Evolutionary conservation across 805 yeast species (phyloP).

Genomic region (Candida pini): DNA sequence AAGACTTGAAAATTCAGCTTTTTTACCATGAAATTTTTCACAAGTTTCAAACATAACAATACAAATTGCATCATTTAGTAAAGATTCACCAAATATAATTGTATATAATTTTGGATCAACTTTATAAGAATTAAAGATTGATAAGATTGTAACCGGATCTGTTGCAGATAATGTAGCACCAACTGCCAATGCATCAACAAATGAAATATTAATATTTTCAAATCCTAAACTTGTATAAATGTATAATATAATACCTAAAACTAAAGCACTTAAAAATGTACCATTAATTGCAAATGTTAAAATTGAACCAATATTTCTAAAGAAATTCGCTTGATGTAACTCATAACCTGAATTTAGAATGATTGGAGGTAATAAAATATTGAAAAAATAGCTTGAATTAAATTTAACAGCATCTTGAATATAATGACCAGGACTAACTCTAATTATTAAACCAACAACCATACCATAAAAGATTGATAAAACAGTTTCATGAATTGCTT

Average conservation of each 20-base stretch:
- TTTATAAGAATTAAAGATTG: constrained; percentile 94
- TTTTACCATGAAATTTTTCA: constrained; percentile 88
- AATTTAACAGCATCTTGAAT: constrained; percentile 96
- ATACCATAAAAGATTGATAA: constrained; percentile 93
- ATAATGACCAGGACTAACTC: constrained; percentile 92
- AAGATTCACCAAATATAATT: constrained; percentile 93
- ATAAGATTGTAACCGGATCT: constrained; percentile 94
- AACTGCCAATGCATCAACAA: constrained; percentile 95
- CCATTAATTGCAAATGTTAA: constrained; percentile 96
- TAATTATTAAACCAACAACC: constrained; percentile 87
- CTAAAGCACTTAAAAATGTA: constrained; percentile 86
- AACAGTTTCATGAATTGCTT: constrained; percentile 97
- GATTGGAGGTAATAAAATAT: constrained; percentile 90
- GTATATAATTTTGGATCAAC: constrained; percentile 98
- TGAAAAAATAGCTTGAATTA: constrained; percentile 91
- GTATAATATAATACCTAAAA: constrained; percentile 80
- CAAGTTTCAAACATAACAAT: constrained; percentile 99
- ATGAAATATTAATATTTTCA: constrained; percentile 81
- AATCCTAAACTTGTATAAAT: constrained; percentile 90
- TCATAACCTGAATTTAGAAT: constrained; percentile 96
- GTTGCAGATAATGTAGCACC: constrained; percentile 98
- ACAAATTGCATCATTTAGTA: constrained; percentile 94
- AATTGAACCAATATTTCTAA: constrained; percentile 85
- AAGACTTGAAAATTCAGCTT: constrained; percentile 65
- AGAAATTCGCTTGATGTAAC: constrained; percentile 91